phyloP scores from a whole-genome alignment of 2,329 filamentous ascomycete genomes.

The Aureobasidium sp. region DNA sequence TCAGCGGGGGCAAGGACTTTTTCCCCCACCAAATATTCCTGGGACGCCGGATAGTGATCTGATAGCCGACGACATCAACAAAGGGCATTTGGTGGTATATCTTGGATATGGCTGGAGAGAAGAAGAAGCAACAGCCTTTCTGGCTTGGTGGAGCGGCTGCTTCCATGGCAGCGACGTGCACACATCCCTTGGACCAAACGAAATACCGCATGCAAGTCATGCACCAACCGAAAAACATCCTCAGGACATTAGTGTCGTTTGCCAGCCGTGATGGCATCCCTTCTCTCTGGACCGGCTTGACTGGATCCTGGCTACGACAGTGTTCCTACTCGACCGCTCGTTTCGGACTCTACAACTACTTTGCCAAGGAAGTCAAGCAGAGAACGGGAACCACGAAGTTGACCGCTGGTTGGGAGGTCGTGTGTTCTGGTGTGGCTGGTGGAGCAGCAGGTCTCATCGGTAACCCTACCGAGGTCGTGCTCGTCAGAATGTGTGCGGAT shows the following conservation, averaged over 20 bases:
- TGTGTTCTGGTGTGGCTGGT: conserved; percentile 7
- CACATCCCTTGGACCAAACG: conserved; percentile 10
- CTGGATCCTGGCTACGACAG: conserved; percentile 9
- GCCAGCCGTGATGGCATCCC: conserved; percentile 7
- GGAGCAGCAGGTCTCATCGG: conserved; percentile 6
- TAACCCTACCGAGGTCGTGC: conserved; percentile 8
- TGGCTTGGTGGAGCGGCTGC: conserved; percentile 11
- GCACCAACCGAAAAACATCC: conserved; percentile 5
- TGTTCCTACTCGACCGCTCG: conserved; percentile 10
- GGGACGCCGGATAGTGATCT: not conserved
- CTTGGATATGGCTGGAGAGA: conserved; percentile 3
- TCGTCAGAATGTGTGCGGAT: conserved; percentile 11
- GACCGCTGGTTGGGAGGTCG: conserved; percentile 10
- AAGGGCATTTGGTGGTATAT: not conserved
- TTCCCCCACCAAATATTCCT: not conserved
- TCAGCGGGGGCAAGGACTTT: not conserved
- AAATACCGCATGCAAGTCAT: conserved; percentile 13
- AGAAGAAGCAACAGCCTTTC: conserved; percentile 12
- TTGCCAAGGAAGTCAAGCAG: conserved; percentile 9
- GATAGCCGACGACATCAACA: not conserved
- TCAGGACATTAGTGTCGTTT: not conserved
- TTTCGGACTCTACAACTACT: conserved; percentile 11
- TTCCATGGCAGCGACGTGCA: conserved; percentile 12
- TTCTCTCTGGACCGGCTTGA: conserved; percentile 10
- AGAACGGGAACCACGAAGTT: not conserved